Evolutionary conservation across 2,329 filamentous ascomycete genomes (phyloP).

Genomic region (Penicillium sp.): DNA sequence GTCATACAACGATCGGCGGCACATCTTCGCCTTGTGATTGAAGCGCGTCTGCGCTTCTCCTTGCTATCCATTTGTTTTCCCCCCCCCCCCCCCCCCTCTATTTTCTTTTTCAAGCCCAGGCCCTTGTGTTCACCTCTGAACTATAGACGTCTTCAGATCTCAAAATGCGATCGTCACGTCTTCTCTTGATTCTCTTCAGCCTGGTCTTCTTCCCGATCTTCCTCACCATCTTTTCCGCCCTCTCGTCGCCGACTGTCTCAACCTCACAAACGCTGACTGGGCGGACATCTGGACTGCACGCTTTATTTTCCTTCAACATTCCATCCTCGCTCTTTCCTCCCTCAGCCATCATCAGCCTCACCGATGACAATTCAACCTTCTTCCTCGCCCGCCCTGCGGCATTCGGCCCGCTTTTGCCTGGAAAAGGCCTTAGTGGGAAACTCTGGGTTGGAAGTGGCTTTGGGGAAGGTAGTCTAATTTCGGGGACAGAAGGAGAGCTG

Average conservation of each 20-base stretch:
- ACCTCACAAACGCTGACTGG: slow-evolving; percentile 33
- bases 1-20: slow-evolving; percentile 15
- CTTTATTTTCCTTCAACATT: slow-evolving; percentile 64
- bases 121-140: not conserved
- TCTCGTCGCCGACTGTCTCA: slow-evolving; percentile 36
- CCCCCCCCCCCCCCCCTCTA: not conserved
- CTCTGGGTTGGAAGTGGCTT: slow-evolving; percentile 93
- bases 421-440: slow-evolving; percentile 74
- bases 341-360: slow-evolving; percentile 90
- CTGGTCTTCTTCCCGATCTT: slow-evolving; percentile 45
- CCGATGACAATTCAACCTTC: slow-evolving; percentile 96
- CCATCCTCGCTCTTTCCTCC: slow-evolving; percentile 88
- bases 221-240: slow-evolving; percentile 43
- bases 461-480: slow-evolving; percentile 57
- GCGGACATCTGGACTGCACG: slow-evolving; percentile 45
- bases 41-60: not conserved
- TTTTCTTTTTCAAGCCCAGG: not conserved
- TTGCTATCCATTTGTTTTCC: not conserved
- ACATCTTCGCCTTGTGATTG: slow-evolving; percentile 10
- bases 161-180: slow-evolving; percentile 43
- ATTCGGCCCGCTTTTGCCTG: slow-evolving; percentile 75
- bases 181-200: slow-evolving; percentile 42
- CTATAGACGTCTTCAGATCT: slow-evolving; percentile 10
- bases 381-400: slow-evolving; percentile 90
- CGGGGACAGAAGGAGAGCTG: slow-evolving; percentile 68